phyloP scores from a whole-genome alignment of 2,329 filamentous ascomycete species.

The Penicillium sp. region DNA sequence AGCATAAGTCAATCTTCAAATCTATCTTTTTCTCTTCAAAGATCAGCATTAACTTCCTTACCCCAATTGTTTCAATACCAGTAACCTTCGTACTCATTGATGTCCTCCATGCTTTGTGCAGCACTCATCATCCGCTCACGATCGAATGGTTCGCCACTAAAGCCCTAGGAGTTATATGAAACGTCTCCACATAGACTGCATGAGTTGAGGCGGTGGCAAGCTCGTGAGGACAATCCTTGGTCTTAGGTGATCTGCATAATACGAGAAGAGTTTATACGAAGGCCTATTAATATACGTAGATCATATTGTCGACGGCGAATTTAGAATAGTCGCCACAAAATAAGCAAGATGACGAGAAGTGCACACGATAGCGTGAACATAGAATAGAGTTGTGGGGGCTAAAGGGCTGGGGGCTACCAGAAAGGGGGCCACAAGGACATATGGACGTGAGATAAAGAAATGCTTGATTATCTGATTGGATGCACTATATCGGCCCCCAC shows the following conservation, averaged over 20 bases:
- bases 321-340: background rate
- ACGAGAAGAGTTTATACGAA: background rate
- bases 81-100: background rate
- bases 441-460: too few relatives aligned
- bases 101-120: background rate
- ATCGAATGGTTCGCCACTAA: background rate
- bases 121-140: too few relatives aligned
- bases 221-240: background rate
- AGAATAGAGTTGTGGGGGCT: background rate
- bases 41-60: background rate
- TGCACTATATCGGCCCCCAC: too few relatives aligned
- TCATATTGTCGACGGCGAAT: background rate
- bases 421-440: too few relatives aligned
- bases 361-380: background rate
- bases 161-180: background rate
- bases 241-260: background rate
- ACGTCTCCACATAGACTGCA: background rate
- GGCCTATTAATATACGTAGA: background rate
- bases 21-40: background rate
- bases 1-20: background rate
- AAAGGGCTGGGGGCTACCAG: background rate
- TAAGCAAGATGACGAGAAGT: background rate
- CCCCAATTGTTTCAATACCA: background rate
- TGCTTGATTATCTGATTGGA: too few relatives aligned
- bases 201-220: background rate